Percentiles rank a stretch among this genome's conserved stretches.
phyloP scores from a whole-genome alignment of 176 grass and related monocot species.

The Coix lacrymajobi region DNA sequence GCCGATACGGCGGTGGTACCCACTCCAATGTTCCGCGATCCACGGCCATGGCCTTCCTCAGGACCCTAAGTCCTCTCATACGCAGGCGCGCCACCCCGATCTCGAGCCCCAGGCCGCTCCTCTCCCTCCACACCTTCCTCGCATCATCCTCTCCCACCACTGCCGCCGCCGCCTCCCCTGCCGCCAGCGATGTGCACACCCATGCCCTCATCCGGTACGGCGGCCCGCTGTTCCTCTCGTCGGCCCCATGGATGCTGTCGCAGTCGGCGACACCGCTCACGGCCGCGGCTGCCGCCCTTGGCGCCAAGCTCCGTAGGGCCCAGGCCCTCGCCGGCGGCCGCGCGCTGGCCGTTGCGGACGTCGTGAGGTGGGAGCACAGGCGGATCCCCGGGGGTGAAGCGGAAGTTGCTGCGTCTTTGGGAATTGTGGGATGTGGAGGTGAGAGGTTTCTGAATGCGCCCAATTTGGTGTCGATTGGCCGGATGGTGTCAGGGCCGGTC shows the following conservation, averaged over 20 bases:
- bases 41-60: conserved; percentile 57
- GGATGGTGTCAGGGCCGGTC: conserved; percentile 81
- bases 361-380: conserved; percentile 32
- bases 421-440: neutral
- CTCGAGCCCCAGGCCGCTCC: conserved; percentile 14
- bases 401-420: neutral
- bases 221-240: conserved; percentile 57
- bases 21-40: conserved; percentile 10
- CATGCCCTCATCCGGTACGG: neutral
- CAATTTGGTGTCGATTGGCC: conserved; percentile 86
- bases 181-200: neutral
- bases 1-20: neutral
- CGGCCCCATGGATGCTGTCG: conserved; percentile 66
- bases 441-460: conserved; percentile 90
- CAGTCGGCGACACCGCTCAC: conserved; percentile 61
- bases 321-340: conserved; percentile 35
- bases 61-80: conserved; percentile 64
- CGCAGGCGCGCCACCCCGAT: conserved; percentile 32
- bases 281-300: conserved; percentile 43
- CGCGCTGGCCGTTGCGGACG: conserved; percentile 21
- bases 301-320: conserved; percentile 40
- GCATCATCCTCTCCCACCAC: conserved; percentile 20
- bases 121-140: conserved; percentile 22
- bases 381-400: conserved; percentile 1
- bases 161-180: neutral